These are phyloP conservation scores for Talaromyces sp. DNA, from an alignment of 2,329 filamentous ascomycete genomes.

Conservation along the genomic window DNA sequence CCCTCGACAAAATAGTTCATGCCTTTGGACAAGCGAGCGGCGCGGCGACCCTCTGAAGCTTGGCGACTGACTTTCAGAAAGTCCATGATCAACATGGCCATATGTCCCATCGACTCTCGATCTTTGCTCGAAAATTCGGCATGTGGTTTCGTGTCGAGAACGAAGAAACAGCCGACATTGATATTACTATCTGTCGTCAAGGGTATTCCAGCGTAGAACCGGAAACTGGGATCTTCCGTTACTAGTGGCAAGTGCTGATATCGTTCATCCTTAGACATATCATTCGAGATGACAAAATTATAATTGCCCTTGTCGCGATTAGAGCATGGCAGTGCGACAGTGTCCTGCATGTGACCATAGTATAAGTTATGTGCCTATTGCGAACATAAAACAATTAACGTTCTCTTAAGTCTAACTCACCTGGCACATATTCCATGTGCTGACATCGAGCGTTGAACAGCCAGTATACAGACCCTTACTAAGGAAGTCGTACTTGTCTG, in stretches of 20 bases:
- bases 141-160: conserved; percentile 60
- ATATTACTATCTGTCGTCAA: conserved; percentile 47
- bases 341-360: conserved; percentile 34
- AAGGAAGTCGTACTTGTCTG: conserved; percentile 34
- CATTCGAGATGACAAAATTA: conserved; percentile 40
- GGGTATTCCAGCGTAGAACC: conserved; percentile 61
- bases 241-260: conserved; percentile 44
- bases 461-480: conserved; percentile 34
- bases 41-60: conserved; percentile 55
- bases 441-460: conserved; percentile 35
- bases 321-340: conserved; percentile 32
- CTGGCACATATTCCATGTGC: conserved; percentile 34
- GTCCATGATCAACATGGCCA: conserved; percentile 60
- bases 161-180: conserved; percentile 49
- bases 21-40: conserved; percentile 58
- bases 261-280: conserved; percentile 42
- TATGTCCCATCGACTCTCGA: conserved; percentile 58
- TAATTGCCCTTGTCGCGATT: conserved; percentile 18
- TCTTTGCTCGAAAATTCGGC: conserved; percentile 43
- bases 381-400: background rate
- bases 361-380: background rate
- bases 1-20: conserved; percentile 58
- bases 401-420: conserved; percentile 19
- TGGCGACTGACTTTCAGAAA: conserved; percentile 60
- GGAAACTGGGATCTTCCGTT: conserved; percentile 33